These are phyloP conservation scores for Borealophlyctis nickersoniae DNA, from an alignment of 192 early-diverging fungal species.

Conservation along the genomic window DNA sequence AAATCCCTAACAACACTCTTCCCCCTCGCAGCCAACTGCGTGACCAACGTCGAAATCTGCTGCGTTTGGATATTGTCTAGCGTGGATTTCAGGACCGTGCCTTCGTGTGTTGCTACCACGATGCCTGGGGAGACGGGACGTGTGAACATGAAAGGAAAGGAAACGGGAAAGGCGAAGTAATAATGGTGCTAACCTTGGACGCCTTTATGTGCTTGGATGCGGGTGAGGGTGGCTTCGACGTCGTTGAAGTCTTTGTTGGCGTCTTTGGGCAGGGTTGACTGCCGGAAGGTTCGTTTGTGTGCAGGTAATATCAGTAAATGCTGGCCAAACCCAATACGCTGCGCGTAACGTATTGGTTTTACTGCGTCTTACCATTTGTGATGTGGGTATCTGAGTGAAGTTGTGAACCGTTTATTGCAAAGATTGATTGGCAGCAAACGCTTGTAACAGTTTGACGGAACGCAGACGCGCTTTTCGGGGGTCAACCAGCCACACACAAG, in stretches of 20 bases:
- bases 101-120: constrained; percentile 54
- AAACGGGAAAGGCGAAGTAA: not conserved
- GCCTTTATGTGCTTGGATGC: constrained; percentile 54
- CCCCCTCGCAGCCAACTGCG: constrained; percentile 41
- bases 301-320: not conserved
- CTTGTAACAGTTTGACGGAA: too few relatives aligned
- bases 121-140: constrained; percentile 27
- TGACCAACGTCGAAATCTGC: constrained; percentile 55
- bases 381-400: not conserved
- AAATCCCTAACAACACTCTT: constrained; percentile 53
- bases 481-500: too few relatives aligned
- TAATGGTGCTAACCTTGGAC: constrained; percentile 40
- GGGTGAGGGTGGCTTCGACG: constrained; percentile 43
- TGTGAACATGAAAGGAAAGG: not conserved
- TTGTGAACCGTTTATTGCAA: too few relatives aligned
- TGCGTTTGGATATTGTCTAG: constrained; percentile 62
- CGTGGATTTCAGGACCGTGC: constrained; percentile 50
- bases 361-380: not conserved
- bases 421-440: too few relatives aligned
- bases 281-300: not conserved
- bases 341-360: not conserved
- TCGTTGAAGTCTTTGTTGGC: constrained; percentile 41
- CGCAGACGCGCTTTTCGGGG: too few relatives aligned
- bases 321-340: not conserved
- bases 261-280: too few relatives aligned